Conservation (phyloP, 163 green algal species). For the Prototheca stagnorum region DNA sequence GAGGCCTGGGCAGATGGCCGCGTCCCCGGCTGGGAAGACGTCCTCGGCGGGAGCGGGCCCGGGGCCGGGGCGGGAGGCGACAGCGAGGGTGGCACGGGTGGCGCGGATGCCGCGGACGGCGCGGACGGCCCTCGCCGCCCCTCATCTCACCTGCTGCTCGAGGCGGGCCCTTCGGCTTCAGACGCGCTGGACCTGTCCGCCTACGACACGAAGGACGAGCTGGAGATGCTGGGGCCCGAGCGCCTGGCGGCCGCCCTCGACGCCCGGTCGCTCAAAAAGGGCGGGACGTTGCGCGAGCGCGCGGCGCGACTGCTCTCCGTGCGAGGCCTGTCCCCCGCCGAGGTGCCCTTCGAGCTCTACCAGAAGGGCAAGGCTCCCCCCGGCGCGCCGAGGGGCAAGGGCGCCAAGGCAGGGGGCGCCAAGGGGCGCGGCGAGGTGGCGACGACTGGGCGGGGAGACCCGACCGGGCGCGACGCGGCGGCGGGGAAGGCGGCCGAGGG, state of each 20-base stretch:
- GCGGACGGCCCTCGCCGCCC: too few relatives aligned
- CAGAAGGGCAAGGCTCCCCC: constrained; percentile 43
- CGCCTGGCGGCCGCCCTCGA: constrained; percentile 67
- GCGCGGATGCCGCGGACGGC: too few relatives aligned
- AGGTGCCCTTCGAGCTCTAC: constrained; percentile 75
- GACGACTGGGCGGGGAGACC: too few relatives aligned
- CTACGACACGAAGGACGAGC: constrained; percentile 69
- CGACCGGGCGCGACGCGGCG: too few relatives aligned
- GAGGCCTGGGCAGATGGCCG: constrained; percentile 43
- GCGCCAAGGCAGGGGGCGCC: too few relatives aligned
- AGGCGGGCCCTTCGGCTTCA: background rate
- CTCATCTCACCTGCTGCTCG: too few relatives aligned
- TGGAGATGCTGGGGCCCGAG: constrained; percentile 59
- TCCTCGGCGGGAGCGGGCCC: constrained; percentile 24
- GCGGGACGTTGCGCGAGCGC: constrained; percentile 65
- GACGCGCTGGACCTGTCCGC: constrained; percentile 50
- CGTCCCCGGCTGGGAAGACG: constrained; percentile 74
- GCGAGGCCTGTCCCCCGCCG: constrained; percentile 39
- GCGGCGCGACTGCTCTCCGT: constrained; percentile 65
- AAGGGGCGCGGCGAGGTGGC: too few relatives aligned
- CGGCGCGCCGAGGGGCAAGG: constrained; percentile 2
- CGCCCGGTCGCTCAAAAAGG: constrained; percentile 73
- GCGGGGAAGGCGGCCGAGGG: too few relatives aligned
- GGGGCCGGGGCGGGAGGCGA: too few relatives aligned
- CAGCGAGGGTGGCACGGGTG: too few relatives aligned